These are phyloP conservation scores for Periconia sp. DNA, from an alignment of 2,329 filamentous ascomycete genomes.

Conservation along the genomic window DNA sequence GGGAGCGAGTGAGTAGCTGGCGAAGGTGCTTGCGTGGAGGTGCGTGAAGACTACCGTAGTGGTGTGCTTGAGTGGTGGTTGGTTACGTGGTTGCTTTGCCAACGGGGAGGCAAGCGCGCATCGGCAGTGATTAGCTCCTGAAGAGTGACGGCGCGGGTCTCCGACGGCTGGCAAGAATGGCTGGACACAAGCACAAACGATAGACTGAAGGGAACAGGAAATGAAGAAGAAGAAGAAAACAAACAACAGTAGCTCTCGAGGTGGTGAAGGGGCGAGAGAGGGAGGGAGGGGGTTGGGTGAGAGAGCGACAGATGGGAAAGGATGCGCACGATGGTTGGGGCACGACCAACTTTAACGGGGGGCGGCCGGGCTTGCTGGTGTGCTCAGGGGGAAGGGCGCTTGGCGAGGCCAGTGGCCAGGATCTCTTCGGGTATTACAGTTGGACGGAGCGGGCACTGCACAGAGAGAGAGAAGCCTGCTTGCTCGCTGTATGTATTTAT, in stretches of 20 bases:
- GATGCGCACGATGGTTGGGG: conserved; percentile 25
- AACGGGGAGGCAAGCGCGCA: conserved; percentile 35
- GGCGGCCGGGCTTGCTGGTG: background rate
- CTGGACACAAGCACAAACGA: conserved; percentile 17
- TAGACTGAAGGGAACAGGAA: conserved; percentile 23
- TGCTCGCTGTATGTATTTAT: background rate
- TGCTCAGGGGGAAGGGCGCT: background rate
- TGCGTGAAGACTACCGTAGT: conserved; percentile 14
- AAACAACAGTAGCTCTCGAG: conserved; percentile 5
- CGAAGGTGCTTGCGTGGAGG: conserved; percentile 8
- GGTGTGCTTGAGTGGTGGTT: background rate
- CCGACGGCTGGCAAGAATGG: conserved; percentile 17
- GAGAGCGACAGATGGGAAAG: conserved; percentile 30
- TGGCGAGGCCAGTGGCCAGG: background rate
- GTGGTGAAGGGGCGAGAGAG: conserved; percentile 18
- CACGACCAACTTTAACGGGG: conserved; percentile 26
- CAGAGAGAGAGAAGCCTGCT: background rate
- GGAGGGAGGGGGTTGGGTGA: conserved; percentile 25
- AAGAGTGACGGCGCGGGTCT: conserved; percentile 19
- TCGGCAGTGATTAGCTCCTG: conserved; percentile 17
- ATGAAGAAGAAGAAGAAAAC: conserved; percentile 15
- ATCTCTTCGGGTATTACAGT: background rate
- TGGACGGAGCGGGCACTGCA: background rate
- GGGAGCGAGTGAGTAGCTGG: conserved; percentile 30
- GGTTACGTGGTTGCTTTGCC: conserved; percentile 19